Conservation (phyloP, 352 stramenopile species). For the Phytophthora palmivora region DNA sequence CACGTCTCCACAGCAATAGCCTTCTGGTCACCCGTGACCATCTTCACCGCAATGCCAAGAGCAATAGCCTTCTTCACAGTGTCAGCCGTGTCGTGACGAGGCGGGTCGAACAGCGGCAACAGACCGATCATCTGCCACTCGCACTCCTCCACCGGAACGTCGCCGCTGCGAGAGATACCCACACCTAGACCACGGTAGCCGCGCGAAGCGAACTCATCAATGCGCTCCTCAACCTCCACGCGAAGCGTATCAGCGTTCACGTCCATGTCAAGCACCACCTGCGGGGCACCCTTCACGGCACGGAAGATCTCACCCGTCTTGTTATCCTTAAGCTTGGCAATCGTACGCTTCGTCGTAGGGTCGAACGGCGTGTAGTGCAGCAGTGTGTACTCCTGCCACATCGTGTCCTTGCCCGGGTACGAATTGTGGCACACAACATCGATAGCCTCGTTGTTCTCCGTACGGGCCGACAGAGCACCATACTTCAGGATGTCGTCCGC, state of each 20-base stretch:
- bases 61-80: slow-evolving; percentile 93
- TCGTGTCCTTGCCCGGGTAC: slow-evolving; percentile 85
- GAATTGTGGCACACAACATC: slow-evolving; percentile 78
- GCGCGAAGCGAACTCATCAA: slow-evolving; percentile 82
- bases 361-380: slow-evolving; percentile 88
- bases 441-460: slow-evolving; percentile 81
- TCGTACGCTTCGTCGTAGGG: slow-evolving; percentile 91
- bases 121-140: slow-evolving; percentile 94
- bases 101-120: slow-evolving; percentile 94
- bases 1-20: slow-evolving; percentile 94
- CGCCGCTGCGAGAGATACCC: slow-evolving; percentile 60
- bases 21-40: slow-evolving; percentile 96
- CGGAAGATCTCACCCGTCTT: slow-evolving; percentile 88
- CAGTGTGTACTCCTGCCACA: slow-evolving; percentile 77
- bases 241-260: slow-evolving; percentile 62
- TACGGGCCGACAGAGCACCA: slow-evolving; percentile 66
- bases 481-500: slow-evolving; percentile 66
- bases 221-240: slow-evolving; percentile 74
- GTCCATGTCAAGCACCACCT: slow-evolving; percentile 91
- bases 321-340: slow-evolving; percentile 89
- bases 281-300: slow-evolving; percentile 92
- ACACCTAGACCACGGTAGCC: slow-evolving; percentile 77
- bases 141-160: slow-evolving; percentile 78
- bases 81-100: slow-evolving; percentile 91
- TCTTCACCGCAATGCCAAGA: slow-evolving; percentile 94